A percentile compares a stretch with the other conserved stretches of the same genome.
These are phyloP conservation scores for Dichomitus squalens DNA, from an alignment of 1,284 basidiomycete genomes.

Conservation along the genomic window DNA sequence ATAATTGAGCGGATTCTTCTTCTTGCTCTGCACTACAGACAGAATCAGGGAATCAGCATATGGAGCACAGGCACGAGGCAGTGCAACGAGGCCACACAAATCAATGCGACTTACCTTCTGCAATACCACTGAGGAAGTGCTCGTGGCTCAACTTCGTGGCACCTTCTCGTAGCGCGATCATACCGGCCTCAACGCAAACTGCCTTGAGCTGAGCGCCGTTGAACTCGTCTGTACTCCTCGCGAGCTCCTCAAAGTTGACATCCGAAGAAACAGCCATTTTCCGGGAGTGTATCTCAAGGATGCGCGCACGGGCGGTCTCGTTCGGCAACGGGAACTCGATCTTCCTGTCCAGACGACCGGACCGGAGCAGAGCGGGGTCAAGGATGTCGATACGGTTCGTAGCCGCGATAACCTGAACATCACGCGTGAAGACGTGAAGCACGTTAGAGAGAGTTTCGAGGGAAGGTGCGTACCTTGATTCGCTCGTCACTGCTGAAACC, in stretches of 20 bases:
- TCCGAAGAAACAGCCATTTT: conserved; percentile 87
- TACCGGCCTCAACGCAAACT: conserved; percentile 96
- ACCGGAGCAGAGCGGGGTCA: conserved; percentile 76
- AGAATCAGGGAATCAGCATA: conserved; percentile 23
- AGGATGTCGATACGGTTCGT: conserved; percentile 99
- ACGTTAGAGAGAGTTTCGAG: conserved; percentile 1
- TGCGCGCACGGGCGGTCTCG: conserved; percentile 72
- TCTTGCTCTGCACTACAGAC: conserved; percentile 85
- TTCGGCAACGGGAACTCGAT: conserved; percentile 83
- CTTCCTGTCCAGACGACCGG: conserved; percentile 78
- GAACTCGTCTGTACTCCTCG: conserved; percentile 78
- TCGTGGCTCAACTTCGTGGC: conserved; percentile 90
- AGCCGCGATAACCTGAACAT: conserved; percentile 88
- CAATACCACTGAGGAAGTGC: conserved; percentile 91
- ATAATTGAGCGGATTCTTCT: conserved; percentile 94
- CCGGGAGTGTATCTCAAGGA: conserved; percentile 83
- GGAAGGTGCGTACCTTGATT: conserved; percentile 75
- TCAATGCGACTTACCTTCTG: conserved; percentile 66
- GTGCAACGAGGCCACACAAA: neutral
- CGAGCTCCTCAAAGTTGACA: conserved; percentile 80
- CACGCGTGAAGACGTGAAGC: neutral
- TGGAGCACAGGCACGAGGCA: conserved; percentile 9
- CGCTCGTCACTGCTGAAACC: conserved; percentile 87
- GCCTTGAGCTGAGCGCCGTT: conserved; percentile 84
- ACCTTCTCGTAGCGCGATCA: conserved; percentile 96